Evolutionary conservation across 768 basidiomycete species (phyloP), one percentile per base, ranked within the genome.

Genomic region (Chalciporus pseudorubinellus): DNA sequence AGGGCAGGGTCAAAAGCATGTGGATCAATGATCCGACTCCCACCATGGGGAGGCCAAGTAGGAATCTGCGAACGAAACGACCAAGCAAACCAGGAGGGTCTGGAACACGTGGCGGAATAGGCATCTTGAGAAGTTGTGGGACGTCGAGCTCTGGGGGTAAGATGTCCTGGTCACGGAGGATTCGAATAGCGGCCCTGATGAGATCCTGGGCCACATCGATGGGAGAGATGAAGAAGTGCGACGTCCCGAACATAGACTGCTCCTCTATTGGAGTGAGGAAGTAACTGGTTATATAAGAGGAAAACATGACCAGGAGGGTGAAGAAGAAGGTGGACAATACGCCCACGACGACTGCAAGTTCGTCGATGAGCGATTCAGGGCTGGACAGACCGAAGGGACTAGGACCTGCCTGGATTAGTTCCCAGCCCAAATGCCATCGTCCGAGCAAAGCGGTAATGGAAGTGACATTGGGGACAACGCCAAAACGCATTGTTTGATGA

Each of bases 391-490:
- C 22, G 46, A 39, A 18, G 28, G 19, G 26, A 49, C 26, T 26
- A 39, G 38, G 22, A 66, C 77, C 50, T 67, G 83, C 89, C 71
- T 66, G 85, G 82, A 59, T 92, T 92, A n/a, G 84, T 83, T 18
- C 87, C 90, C 49, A 92, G 70, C 26, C 89, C 90, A 11, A 82
- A 71, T 13, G 81, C 79, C 29, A 72, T 77, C 1, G 89, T 92
- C 21, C 90, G 79, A 9, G 84, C 77, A 60, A 90, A 90, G 38
- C 83, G 80, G 65, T 92, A 92, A 52, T 75, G 77, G 63, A 90
- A 92, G 45, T 76, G 80, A 59, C 90, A 92, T 67, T 91, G 88
- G 2, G 85, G 85, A 60, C 90, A 92, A 12, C 79, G 72, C 71
- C 85, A 91, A 74, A 90, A 92, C 10, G 87, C 83, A 53, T 76